phyloP scores from a whole-genome alignment of 1,139 yeast species.

The Geotrichum carabidarum region DNA sequence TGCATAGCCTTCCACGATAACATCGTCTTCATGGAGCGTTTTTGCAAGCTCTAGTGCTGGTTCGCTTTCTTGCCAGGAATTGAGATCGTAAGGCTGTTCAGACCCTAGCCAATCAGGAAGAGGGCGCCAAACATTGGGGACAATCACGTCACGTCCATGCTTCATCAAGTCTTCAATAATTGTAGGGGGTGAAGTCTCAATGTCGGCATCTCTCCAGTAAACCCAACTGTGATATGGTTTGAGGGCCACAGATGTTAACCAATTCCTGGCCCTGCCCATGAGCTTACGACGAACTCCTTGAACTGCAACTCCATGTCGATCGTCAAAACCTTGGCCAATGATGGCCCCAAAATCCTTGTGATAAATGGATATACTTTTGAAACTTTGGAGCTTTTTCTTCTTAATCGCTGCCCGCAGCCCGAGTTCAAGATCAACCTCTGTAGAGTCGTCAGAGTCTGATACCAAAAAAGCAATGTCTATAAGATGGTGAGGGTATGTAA shows the following conservation, averaged over 20 bases:
- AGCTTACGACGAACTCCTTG: slow-evolving; percentile 67
- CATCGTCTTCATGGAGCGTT: slow-evolving; percentile 74
- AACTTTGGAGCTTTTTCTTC: slow-evolving; percentile 42
- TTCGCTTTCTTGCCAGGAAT: slow-evolving; percentile 87
- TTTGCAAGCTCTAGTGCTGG: slow-evolving; percentile 76
- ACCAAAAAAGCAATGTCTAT: slow-evolving; percentile 62
- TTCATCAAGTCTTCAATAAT: slow-evolving; percentile 63
- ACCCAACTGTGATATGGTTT: slow-evolving; percentile 70
- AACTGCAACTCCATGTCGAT: slow-evolving; percentile 66
- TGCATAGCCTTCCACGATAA: slow-evolving; percentile 87
- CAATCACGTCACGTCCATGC: slow-evolving; percentile 60
- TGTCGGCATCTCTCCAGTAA: slow-evolving; percentile 72
- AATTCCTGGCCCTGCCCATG: slow-evolving; percentile 70
- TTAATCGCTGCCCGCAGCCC: slow-evolving; percentile 76
- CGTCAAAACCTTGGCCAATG: slow-evolving; percentile 77
- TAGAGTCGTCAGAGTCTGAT: slow-evolving; percentile 62
- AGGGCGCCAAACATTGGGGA: slow-evolving; percentile 92
- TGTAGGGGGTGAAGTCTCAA: slow-evolving; percentile 56
- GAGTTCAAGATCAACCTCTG: slow-evolving; percentile 54
- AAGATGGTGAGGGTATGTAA: slow-evolving; percentile 60
- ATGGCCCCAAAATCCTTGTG: slow-evolving; percentile 67
- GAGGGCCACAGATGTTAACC: slow-evolving; percentile 57
- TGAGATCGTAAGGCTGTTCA: slow-evolving; percentile 86
- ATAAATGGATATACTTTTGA: slow-evolving; percentile 37
- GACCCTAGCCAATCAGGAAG: slow-evolving; percentile 83